Conservation (phyloP, 2,329 filamentous ascomycete genomes). For the Xylariomycetidae sp. region DNA sequence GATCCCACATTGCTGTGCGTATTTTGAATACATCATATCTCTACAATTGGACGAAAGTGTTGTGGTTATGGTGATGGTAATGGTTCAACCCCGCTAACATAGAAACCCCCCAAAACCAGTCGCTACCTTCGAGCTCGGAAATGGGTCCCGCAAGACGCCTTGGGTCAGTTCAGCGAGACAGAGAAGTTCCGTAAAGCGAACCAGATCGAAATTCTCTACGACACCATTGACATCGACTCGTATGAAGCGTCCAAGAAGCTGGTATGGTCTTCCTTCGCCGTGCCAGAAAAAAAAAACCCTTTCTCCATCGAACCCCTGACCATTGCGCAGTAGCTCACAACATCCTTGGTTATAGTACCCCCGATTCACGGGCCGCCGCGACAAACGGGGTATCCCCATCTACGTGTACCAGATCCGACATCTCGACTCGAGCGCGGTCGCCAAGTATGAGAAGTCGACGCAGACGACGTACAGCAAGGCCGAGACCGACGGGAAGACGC, state of each 20-base stretch:
- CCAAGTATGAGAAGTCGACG: conserved; percentile 67
- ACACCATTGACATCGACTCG: conserved; percentile 78
- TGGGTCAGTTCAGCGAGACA: conserved; percentile 79
- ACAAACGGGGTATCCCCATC: conserved; percentile 79
- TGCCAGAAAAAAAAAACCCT: not conserved
- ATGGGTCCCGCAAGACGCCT: conserved; percentile 74
- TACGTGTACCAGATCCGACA: conserved; percentile 86
- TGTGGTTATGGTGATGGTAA: no score
- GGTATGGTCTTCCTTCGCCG: no score
- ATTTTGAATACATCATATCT: no score
- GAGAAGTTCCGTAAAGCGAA: conserved; percentile 83
- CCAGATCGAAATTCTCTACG: conserved; percentile 72
- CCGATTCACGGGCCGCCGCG: conserved; percentile 89
- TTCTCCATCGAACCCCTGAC: no score
- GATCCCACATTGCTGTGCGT: conserved; percentile 68
- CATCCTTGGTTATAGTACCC: conserved; percentile 59
- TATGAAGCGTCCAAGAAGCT: conserved; percentile 77
- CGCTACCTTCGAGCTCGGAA: conserved; percentile 82
- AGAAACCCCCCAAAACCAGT: conserved; percentile 37
- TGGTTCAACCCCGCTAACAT: no score
- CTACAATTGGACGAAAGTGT: no score
- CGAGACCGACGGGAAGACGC: conserved; percentile 60
- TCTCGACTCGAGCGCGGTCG: conserved; percentile 76
- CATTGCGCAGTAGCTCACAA: conserved; percentile 10
- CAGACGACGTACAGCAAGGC: conserved; percentile 51